Base-by-base conservation (phyloP, 805 yeast species). In the Kluyveromyces wickerhamii region DNA sequence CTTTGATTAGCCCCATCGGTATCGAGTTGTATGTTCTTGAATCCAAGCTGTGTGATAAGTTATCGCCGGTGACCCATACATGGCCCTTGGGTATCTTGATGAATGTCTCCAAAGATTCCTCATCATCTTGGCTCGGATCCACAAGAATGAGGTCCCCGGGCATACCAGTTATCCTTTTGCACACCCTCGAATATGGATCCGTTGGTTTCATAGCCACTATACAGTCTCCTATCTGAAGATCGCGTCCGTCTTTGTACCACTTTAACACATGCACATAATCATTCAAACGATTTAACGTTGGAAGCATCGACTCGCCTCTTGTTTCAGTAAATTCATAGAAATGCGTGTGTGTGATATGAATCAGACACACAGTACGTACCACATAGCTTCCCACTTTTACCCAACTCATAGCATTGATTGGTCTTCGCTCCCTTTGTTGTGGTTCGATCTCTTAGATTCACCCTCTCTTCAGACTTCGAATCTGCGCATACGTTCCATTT, bases 1-100 rank as follows among this genome's bases (percentile, higher is more conserved):
- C 99, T 46, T 78, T 77, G 3, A 92, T 77, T 25, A 92, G 62
- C 0, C 79, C 97, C 77, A 86, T 66, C 2, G 98, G 97, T 22
- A 92, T 62, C n/a, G 79, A 85, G 24, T 88, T 83, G 53, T 92
- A 92, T 0, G 85, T 74, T 45, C 98, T 66, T 4, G 96, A 85
- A 50, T 92, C 99, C 31, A 88, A 63, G 14, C 95, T 84, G 45
- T 79, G 86, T 18, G 85, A 71, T 38, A 89, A 59, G 52, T 92
- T 92, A 52, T 92, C 99, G 2, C 99, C 99, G 0, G 96, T 86
- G 3, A 88, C 79, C 97, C 97, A 92, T 31, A 85, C 83, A 59
- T 92, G 98, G 2, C 98, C 98, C 45, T 78, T 74, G 1, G 98
- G 98, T 0, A 92, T 88, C 37, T 64, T 67, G 7, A 89, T 77